Evolutionary conservation across 805 yeast genomes (phyloP), one percentile per base, ranked within the genome.

Genomic region (Candida corydali): DNA sequence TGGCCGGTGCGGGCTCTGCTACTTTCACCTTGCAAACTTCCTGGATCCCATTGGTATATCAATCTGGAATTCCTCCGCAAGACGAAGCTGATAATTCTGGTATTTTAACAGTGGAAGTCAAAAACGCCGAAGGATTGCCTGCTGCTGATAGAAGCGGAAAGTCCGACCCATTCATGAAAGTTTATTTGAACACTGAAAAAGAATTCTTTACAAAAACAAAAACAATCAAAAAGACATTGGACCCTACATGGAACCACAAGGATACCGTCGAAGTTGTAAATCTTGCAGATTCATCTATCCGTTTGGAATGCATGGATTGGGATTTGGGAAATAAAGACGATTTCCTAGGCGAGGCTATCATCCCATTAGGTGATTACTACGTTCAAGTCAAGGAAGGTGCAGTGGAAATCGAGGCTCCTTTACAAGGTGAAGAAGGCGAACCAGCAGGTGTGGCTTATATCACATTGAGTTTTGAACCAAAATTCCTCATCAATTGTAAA

Each of bases 321-420:
- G 99, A 93, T 61, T 77, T 91, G 45, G 96, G 96, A 47, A 87
- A 80, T 40, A 76, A 75, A 42, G 91, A 93, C 59, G 99, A 93
- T 59, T 66, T 70, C 44, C 69, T 93, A 38, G 95, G 98, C 39
- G 67, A 65, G 22, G 85, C 79, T 8, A 48, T 53, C 16, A 55
- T 88, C 38, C 71, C 75, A 8, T 62, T 91, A 39, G 57, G 75
- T 0, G 75, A 76, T 10, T 44, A 50, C 31, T 44, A 50, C 32
- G 22, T 14, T 5, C 47, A 49, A 29, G 43, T 45, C 18, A 46
- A 37, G 8, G 39, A 40, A 17, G 78, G 79, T 44, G 85, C 88
- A 3, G 68, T 72, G 36, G 78, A 73, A 12, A 54, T 73, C 39
- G 77, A 71, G 32, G 60, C 80, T 29, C 76, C 76, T 2, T 63